Evolutionary conservation across 2,329 filamentous ascomycete species (phyloP), one percentile per base, ranked within the genome.

Genomic region (Penicillium crustosum): DNA sequence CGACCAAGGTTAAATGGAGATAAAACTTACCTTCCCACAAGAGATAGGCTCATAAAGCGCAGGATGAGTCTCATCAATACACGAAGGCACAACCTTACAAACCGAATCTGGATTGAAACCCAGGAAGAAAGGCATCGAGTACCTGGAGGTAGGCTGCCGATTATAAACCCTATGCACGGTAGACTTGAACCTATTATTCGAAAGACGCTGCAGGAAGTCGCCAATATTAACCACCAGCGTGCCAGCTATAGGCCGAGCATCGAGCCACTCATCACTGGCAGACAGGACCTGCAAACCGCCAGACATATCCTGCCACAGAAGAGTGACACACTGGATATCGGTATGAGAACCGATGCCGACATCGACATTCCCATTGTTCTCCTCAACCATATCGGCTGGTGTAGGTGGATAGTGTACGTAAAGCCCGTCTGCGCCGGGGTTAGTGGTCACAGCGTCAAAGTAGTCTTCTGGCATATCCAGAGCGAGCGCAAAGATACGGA

Each of bases 51-150:
- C 77, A 56, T 82, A 83, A 60, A 79, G 79, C 0, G 79, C 69
- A 3, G 79, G 81, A 42, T 82, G 78, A 0, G 70, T 69, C 45
- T 78, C 74, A 17, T 78, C 77, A 15, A 76, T 70, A 59, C 81
- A 83, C 6, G 76, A 80, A 0, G 78, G 77, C 19, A 83, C 72
- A 8, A 83, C 80, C 39, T 43, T 31, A 27, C 62, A 67, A 23
- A 67, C 58, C 1, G 8, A 76, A 73, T 84, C 80, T 49, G 81
- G 80, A 61, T 83, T 82, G 56, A 83, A 78, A 0, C 79, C 79
- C 62, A 84, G 81, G 68, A 85, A 85, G 66, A 85, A 84, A 0
- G 82, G 81, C 79, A 85, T 82, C 0, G 79, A 83, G 42, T 82
- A 79, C 15, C 82, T 72, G 52, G 79, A 78, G 12, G 67, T 67